phyloP scores from a whole-genome alignment of 352 stramenopile genomes.

The Globisporangium spiculum region DNA sequence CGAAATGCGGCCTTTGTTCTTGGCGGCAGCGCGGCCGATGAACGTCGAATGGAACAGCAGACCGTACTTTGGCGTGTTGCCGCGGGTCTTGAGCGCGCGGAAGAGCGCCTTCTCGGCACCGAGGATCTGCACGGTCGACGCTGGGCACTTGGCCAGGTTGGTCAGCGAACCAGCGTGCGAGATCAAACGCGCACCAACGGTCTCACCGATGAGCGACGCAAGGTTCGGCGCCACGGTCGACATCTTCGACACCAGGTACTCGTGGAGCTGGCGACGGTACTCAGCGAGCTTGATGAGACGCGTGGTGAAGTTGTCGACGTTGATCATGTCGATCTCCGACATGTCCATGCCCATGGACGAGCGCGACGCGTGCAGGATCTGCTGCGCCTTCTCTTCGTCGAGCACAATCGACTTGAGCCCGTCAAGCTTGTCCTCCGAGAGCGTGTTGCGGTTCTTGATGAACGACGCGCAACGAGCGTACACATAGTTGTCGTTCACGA shows the following conservation, averaged over 20 bases:
- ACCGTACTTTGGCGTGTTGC: slow-evolving; percentile 99
- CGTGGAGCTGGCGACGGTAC: slow-evolving; percentile 95
- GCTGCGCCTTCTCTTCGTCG: slow-evolving; percentile 95
- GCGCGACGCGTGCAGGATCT: slow-evolving; percentile 93
- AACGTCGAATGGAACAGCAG: slow-evolving; percentile 99
- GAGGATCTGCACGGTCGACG: slow-evolving; percentile 99
- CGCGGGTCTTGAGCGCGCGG: slow-evolving; percentile 99
- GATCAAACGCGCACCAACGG: slow-evolving; percentile 98
- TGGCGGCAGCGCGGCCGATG: slow-evolving; percentile 97
- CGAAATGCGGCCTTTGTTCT: slow-evolving; percentile 99
- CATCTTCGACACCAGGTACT: slow-evolving; percentile 98
- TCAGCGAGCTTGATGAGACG: slow-evolving; percentile 98
- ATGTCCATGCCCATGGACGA: slow-evolving; percentile 99
- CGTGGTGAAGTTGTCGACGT: slow-evolving; percentile 98
- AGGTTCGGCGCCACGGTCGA: slow-evolving; percentile 98
- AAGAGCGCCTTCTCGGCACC: slow-evolving; percentile 99
- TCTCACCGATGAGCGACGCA: slow-evolving; percentile 98
- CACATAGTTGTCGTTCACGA: slow-evolving; percentile 99
- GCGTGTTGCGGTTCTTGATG: slow-evolving; percentile 92
- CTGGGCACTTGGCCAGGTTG: slow-evolving; percentile 99
- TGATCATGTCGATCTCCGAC: slow-evolving; percentile 99
- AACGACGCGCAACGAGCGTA: slow-evolving; percentile 97
- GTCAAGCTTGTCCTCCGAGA: slow-evolving; percentile 80
- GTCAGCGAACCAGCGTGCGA: slow-evolving; percentile 98
- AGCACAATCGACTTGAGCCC: slow-evolving; percentile 93